Base-by-base conservation (phyloP, 1,284 basidiomycete species). In the Puccinia polysora region DNA sequence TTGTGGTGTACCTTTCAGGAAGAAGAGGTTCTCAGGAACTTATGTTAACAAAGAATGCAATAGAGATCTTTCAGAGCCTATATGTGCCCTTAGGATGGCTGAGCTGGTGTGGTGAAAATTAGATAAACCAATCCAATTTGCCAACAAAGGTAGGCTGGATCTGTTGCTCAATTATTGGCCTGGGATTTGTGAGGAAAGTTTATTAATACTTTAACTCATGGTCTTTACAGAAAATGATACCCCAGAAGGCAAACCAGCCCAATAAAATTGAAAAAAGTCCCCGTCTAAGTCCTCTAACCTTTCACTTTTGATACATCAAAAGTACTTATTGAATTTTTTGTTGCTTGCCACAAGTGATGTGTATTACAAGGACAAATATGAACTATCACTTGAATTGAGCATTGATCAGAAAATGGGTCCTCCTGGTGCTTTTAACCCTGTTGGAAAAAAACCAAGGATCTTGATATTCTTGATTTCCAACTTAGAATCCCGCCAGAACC, bases 21-120 rank as follows among this genome's bases (percentile, higher is more conserved):
- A 68, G 43, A 14, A 56, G 18, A 67, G 76, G 2, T 75, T 75
- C 59, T 56, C 62, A 34, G 76, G 75, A 5, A 60, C 76, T n/a
- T 75, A 63, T 73, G 55, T 65, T 38, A 45, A 67, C 69, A 75
- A 75, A 32, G 32, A 67, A 43, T 64, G 75, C 14, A 74, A 77
- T 43, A 43, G 56, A 4, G 78, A 79, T 58, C 64, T 79, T n/a
- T 28, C 56, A 47, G 78, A 84, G 18, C 83, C 83, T 52, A 82
- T 86, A 62, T 70, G 67, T 52, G 85, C 84, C 82, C 87, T 84
- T 76, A 82, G 89, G 73, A 83, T 84, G 36, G 86, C 85, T 23
- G 89, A 91, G 78, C 76, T 90, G 25, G 82, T 91, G 5, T 91
- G 89, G 89, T 87, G 85, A 72, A 82, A 83, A 18, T 79, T 91